Evolutionary conservation across 2,329 filamentous ascomycete genomes (phyloP).

Genomic region (Xylariaceae sp.): DNA sequence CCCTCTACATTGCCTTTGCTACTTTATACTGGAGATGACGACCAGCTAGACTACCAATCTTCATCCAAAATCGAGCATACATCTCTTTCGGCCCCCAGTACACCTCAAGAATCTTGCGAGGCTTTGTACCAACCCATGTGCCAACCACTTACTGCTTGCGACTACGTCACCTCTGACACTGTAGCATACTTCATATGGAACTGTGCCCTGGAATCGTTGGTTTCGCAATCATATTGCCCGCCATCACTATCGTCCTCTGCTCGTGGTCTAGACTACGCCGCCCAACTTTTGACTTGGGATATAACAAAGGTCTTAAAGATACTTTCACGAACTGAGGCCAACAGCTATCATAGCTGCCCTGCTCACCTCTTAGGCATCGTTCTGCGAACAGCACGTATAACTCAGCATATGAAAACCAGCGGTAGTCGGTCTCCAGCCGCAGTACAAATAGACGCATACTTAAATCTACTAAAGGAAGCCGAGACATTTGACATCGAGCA

Average conservation of each 20-base stretch:
- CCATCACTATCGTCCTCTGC: neutral
- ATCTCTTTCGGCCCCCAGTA: neutral
- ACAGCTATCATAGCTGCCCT: slow-evolving; percentile 42
- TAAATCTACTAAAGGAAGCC: slow-evolving; percentile 50
- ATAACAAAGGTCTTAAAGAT: slow-evolving; percentile 32
- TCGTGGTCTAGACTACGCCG: slow-evolving; percentile 35
- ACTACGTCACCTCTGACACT: slow-evolving; percentile 57
- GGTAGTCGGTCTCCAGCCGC: slow-evolving; percentile 38
- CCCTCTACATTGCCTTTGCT: slow-evolving; percentile 9
- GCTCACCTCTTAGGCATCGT: slow-evolving; percentile 53
- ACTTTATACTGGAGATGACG: neutral
- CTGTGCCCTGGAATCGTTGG: slow-evolving; percentile 46
- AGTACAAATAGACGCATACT: slow-evolving; percentile 46
- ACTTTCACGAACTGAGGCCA: slow-evolving; percentile 39
- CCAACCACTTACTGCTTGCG: slow-evolving; percentile 38
- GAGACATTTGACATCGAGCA: slow-evolving; percentile 50
- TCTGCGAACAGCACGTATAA: slow-evolving; percentile 52
- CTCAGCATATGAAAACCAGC: slow-evolving; percentile 44
- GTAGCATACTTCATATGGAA: slow-evolving; percentile 44
- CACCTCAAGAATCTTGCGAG: neutral
- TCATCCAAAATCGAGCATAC: neutral
- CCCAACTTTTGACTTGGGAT: slow-evolving; percentile 43
- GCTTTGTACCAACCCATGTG: no score
- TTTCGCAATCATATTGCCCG: slow-evolving; percentile 39
- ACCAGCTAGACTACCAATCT: neutral